phyloP scores from a whole-genome alignment of 1,284 basidiomycete genomes.

The Sporisorium iseilematis-ciliati region DNA sequence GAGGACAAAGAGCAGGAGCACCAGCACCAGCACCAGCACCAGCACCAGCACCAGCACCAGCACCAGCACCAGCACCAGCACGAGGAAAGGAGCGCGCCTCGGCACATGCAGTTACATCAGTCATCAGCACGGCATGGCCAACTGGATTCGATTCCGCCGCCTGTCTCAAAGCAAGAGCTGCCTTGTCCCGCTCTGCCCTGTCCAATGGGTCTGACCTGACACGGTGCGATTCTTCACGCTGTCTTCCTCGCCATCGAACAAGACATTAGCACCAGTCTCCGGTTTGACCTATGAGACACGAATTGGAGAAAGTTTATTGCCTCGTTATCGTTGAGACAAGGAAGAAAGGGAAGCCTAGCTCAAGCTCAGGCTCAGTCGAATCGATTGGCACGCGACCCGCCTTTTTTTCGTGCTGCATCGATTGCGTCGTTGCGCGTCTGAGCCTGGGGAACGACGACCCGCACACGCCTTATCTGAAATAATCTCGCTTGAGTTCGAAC shows the following conservation, averaged over 20 bases:
- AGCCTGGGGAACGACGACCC: not conserved
- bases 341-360: no score
- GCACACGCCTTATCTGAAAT: not conserved
- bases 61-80: no score
- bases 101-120: not conserved
- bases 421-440: conserved; percentile 14
- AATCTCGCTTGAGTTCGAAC: conserved; percentile 1
- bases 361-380: no score
- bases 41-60: no score
- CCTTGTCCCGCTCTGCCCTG: not conserved
- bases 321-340: no score
- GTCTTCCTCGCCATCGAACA: no score
- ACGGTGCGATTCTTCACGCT: not conserved
- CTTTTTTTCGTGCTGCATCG: conserved; percentile 5
- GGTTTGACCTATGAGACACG: not conserved
- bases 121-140: conserved; percentile 9
- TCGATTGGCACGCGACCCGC: no score
- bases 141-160: not conserved
- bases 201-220: not conserved
- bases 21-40: no score
- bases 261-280: no score
- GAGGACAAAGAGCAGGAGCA: no score
- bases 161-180: conserved; percentile 1
- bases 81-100: no score
- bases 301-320: not conserved